Percentiles rank a stretch among this genome's conserved stretches.
phyloP scores from a whole-genome alignment of 164 flowering plant species.

The Tetrastigma voinierianum region DNA sequence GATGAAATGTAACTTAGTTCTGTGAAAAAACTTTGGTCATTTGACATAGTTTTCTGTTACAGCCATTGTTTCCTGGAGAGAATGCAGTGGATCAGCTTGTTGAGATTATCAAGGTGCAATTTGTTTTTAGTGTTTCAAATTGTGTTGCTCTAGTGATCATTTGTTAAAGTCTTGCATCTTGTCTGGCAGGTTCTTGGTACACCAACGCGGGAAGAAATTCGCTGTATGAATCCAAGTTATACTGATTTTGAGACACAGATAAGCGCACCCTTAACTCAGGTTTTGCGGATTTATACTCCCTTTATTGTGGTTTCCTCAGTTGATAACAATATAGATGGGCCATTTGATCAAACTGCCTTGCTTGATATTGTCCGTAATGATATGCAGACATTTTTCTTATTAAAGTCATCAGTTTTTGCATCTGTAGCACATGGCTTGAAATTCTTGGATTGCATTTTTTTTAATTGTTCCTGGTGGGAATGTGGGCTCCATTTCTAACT shows the following conservation, averaged over 20 bases:
- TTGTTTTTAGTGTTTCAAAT: not conserved
- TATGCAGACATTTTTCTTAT: not conserved
- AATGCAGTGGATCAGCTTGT: slow-evolving; percentile 74
- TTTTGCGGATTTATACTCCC: slow-evolving; percentile 20
- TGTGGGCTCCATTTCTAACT: not conserved
- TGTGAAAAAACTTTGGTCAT: not conserved
- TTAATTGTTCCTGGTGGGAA: not conserved
- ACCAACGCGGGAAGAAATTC: slow-evolving; percentile 71
- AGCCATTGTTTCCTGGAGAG: slow-evolving; percentile 73
- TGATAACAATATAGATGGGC: no score
- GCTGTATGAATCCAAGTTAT: slow-evolving; percentile 72
- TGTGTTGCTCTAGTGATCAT: not conserved
- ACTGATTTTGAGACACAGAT: slow-evolving; percentile 63
- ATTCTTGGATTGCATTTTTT: not conserved
- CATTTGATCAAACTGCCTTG: no score
- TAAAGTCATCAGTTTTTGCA: no score
- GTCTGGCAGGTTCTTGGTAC: slow-evolving; percentile 61
- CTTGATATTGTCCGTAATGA: no score
- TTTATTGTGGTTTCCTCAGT: not conserved
- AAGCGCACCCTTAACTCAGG: slow-evolving; percentile 78
- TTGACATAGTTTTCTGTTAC: slow-evolving; percentile 5
- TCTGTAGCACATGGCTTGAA: no score
- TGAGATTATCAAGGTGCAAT: slow-evolving; percentile 60
- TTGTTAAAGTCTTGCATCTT: not conserved
- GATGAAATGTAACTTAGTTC: no score